These are phyloP conservation scores for Madurella fahalii DNA, from an alignment of 2,329 filamentous ascomycete species.

Conservation along the genomic window DNA sequence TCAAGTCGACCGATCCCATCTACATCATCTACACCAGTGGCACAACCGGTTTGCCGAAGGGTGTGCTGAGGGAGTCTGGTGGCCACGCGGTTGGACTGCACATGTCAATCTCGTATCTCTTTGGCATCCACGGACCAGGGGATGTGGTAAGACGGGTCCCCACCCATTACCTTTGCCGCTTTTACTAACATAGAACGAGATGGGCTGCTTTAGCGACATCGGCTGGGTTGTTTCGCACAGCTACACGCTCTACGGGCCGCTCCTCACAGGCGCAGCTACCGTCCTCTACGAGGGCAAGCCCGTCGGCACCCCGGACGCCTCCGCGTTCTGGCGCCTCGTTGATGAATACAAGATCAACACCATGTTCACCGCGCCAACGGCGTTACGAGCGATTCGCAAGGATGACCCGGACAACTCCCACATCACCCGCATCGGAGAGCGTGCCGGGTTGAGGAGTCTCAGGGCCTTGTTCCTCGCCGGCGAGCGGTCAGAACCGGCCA, in stretches of 20 bases:
- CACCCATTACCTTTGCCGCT: not conserved
- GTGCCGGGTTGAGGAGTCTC: constrained; percentile 67
- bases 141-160: constrained; percentile 53
- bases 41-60: constrained; percentile 79
- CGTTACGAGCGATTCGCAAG: constrained; percentile 79
- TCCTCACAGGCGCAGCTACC: constrained; percentile 80
- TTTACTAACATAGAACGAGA: constrained; percentile 21
- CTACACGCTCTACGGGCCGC: constrained; percentile 87
- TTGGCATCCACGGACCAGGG: constrained; percentile 75
- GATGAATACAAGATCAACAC: constrained; percentile 81
- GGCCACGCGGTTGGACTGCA: constrained; percentile 84
- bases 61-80: constrained; percentile 75
- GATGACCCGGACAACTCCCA: constrained; percentile 73
- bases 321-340: constrained; percentile 82
- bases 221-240: constrained; percentile 77
- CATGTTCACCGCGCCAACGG: constrained; percentile 83
- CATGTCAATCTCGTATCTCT: constrained; percentile 76
- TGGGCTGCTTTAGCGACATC: constrained; percentile 59
- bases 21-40: constrained; percentile 90
- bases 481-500: constrained; percentile 82
- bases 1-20: constrained; percentile 72
- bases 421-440: constrained; percentile 59
- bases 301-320: constrained; percentile 80
- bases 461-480: constrained; percentile 80
- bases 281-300: constrained; percentile 94